Conservation (phyloP, 257 asterid genomes). For the Gentiana straminea region DNA sequence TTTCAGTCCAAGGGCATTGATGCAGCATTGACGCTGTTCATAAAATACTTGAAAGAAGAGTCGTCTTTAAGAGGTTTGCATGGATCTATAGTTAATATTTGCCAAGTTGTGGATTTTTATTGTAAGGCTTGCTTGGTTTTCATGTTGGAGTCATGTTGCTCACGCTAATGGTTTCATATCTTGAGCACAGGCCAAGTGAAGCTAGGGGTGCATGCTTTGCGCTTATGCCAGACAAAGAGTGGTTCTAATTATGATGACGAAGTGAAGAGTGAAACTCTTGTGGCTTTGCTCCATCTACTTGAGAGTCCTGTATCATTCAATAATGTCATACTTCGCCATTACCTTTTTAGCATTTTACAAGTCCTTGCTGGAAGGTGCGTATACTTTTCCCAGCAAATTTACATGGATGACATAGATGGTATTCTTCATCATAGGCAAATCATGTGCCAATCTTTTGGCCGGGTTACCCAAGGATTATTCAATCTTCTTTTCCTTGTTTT, state of each 20-base stretch:
- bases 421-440: background rate
- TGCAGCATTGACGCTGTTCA: conserved; percentile 64
- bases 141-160: conserved; percentile 2
- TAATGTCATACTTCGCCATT: conserved; percentile 78
- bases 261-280: conserved; percentile 71
- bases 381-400: conserved; percentile 6
- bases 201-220: conserved; percentile 68
- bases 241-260: conserved; percentile 42
- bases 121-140: background rate
- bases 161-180: conserved; percentile 9
- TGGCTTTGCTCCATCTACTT: conserved; percentile 73
- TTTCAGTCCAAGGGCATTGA: conserved; percentile 72
- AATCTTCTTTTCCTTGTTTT: too few species aligned
- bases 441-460: too few species aligned
- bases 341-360: conserved; percentile 90
- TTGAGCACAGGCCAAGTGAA: conserved; percentile 72
- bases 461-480: too few species aligned
- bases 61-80: conserved; percentile 70
- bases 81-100: background rate
- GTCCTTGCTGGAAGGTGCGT: conserved; percentile 79
- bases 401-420: background rate
- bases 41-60: conserved; percentile 57
- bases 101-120: background rate
- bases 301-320: conserved; percentile 94
- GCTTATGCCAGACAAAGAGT: conserved; percentile 68